phyloP scores from a whole-genome alignment of 2,329 filamentous ascomycete species.

The Curvularia spicifera region DNA sequence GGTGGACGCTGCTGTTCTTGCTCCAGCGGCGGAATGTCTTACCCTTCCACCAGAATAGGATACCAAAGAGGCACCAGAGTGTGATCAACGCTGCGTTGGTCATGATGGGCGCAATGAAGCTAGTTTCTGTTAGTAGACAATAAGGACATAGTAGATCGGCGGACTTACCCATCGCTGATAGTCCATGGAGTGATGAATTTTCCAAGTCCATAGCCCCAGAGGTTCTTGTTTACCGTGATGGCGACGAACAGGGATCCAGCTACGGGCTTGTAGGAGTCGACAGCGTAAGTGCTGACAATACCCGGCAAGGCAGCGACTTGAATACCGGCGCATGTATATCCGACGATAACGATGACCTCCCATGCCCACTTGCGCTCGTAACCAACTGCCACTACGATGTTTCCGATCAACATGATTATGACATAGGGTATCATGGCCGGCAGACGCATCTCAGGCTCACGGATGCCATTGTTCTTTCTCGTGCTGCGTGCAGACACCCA shows the following conservation, averaged over 20 bases:
- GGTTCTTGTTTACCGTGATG: conserved; percentile 69
- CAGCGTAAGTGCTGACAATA: conserved; percentile 65
- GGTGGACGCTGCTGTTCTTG: conserved; percentile 62
- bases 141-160: neutral
- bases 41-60: conserved; percentile 64
- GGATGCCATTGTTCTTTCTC: conserved; percentile 59
- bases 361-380: conserved; percentile 62
- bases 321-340: conserved; percentile 63
- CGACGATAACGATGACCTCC: conserved; percentile 64
- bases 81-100: conserved; percentile 62
- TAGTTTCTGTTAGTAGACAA: conserved; percentile 16
- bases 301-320: conserved; percentile 66
- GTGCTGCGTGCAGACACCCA: conserved; percentile 64
- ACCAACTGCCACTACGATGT: conserved; percentile 62
- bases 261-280: conserved; percentile 70
- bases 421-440: conserved; percentile 65
- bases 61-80: conserved; percentile 61
- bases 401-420: conserved; percentile 63
- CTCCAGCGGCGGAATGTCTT: conserved; percentile 65
- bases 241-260: conserved; percentile 65
- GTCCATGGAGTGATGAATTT: conserved; percentile 64
- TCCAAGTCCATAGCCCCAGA: conserved; percentile 67
- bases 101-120: conserved; percentile 64
- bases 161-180: conserved; percentile 52
- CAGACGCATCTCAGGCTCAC: conserved; percentile 66